Conservation (phyloP, 805 yeast genomes). For the Priceomyces carsonii region DNA sequence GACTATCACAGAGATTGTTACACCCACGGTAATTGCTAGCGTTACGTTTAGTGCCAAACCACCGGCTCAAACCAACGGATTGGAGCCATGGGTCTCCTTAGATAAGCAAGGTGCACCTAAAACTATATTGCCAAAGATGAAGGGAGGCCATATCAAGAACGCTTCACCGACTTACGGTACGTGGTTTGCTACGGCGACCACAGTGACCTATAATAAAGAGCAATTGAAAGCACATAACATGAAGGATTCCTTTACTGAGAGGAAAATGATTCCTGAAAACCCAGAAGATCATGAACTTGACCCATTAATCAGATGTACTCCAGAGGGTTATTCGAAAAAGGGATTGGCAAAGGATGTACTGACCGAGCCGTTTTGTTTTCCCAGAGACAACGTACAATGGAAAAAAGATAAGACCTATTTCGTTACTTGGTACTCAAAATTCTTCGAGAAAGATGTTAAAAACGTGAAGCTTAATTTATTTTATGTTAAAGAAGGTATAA, state of each 20-base stretch:
- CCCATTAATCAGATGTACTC: conserved; percentile 85
- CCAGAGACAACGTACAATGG: conserved; percentile 60
- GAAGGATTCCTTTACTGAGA: conserved; percentile 62
- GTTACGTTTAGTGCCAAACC: conserved; percentile 69
- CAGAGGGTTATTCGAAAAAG: conserved; percentile 63
- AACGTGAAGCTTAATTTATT: conserved; percentile 69
- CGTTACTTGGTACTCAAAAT: conserved; percentile 77
- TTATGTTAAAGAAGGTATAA: conserved; percentile 55
- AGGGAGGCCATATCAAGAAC: conserved; percentile 68
- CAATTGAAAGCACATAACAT: conserved; percentile 73
- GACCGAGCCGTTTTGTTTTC: conserved; percentile 86
- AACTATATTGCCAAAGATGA: conserved; percentile 73
- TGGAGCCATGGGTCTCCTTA: conserved; percentile 80
- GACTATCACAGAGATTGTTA: conserved; percentile 55
- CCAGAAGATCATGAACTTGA: conserved; percentile 68
- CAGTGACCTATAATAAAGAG: conserved; percentile 56
- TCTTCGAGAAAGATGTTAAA: conserved; percentile 51
- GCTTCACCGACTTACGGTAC: conserved; percentile 73
- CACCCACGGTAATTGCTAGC: conserved; percentile 64
- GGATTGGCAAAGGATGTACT: conserved; percentile 56
- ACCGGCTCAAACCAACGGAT: conserved; percentile 65
- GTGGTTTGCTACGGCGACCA: conserved; percentile 70
- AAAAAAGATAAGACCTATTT: conserved; percentile 67
- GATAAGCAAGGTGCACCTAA: conserved; percentile 78
- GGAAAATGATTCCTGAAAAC: conserved; percentile 62